Evolutionary conservation across 2,329 filamentous ascomycete genomes (phyloP).

Genomic region (Aspergillus niger): DNA sequence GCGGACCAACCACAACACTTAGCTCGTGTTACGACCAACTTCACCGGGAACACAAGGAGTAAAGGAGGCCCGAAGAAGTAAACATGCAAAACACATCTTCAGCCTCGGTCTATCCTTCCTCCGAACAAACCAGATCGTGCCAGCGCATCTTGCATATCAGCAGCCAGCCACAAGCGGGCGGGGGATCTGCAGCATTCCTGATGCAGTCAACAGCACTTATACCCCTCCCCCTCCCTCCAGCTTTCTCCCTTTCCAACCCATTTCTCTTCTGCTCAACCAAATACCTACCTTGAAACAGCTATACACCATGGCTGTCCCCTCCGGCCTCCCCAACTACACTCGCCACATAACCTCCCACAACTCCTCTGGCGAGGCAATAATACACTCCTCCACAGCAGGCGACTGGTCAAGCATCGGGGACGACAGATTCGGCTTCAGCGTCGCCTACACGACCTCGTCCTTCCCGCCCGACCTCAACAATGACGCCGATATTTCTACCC

Average conservation of each 20-base stretch:
- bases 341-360: conserved; percentile 44
- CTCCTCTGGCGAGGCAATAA: conserved; percentile 36
- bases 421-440: conserved; percentile 41
- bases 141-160: too few species aligned
- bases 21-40: too few species aligned
- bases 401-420: conserved; percentile 33
- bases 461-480: conserved; percentile 40
- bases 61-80: too few species aligned
- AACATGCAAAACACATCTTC: too few species aligned
- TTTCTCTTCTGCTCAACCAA: not conserved
- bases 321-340: conserved; percentile 30
- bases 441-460: conserved; percentile 44
- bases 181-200: too few species aligned
- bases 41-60: too few species aligned
- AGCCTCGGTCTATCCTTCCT: too few species aligned
- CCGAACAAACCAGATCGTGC: too few species aligned
- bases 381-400: conserved; percentile 35
- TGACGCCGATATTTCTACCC: conserved; percentile 36
- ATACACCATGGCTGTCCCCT: conserved; percentile 11
- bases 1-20: too few species aligned
- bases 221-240: not conserved
- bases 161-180: too few species aligned
- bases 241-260: not conserved
- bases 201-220: not conserved
- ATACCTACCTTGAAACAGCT: too few species aligned